These are phyloP conservation scores for Eutypa lata DNA, from an alignment of 2,329 filamentous ascomycete genomes.

Conservation along the genomic window DNA sequence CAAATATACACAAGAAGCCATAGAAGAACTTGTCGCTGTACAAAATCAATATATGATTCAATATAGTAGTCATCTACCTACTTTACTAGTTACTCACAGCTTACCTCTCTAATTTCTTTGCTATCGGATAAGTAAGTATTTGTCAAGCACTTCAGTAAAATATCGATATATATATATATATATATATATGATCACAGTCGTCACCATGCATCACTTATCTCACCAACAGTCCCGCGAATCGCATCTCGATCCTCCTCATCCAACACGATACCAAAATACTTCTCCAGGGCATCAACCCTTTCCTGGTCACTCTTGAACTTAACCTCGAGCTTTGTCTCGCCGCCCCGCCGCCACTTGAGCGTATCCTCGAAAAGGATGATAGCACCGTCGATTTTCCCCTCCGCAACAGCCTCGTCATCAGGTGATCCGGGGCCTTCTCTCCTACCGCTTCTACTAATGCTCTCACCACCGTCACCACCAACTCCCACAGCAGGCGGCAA, in stretches of 20 bases:
- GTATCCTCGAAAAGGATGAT: conserved; percentile 36
- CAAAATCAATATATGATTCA: no score
- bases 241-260: conserved; percentile 14
- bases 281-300: conserved; percentile 38
- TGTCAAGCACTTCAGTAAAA: no score
- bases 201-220: conserved; percentile 1
- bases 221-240: conserved; percentile 6
- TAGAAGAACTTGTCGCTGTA: no score
- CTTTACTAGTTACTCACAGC: no score
- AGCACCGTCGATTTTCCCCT: conserved; percentile 27
- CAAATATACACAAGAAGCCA: no score
- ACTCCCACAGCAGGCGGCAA: neutral
- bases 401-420: conserved; percentile 34
- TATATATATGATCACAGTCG: no score
- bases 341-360: conserved; percentile 38
- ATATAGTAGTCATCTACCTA: no score
- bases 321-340: conserved; percentile 35
- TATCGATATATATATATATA: no score
- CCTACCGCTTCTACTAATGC: conserved; percentile 12
- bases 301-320: conserved; percentile 38
- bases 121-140: no score
- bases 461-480: no score
- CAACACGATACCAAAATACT: conserved; percentile 43
- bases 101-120: no score
- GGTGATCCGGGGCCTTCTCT: conserved; percentile 29